These are phyloP conservation scores for Paramecium sexaurelia DNA, from an alignment of 73 alveolate genomes.

Conservation along the genomic window DNA sequence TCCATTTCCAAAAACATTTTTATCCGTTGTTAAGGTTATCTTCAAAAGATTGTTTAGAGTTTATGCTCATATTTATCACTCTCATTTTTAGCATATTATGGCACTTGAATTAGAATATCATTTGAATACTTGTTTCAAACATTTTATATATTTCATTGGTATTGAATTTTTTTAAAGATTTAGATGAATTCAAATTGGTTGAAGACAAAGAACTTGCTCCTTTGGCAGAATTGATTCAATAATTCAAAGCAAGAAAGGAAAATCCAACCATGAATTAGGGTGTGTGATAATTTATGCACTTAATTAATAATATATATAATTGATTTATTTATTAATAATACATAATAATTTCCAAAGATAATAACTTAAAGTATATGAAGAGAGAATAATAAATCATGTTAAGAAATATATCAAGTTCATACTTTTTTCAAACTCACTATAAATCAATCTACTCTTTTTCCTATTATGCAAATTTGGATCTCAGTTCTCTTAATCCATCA, in stretches of 20 bases:
- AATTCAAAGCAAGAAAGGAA: conserved; percentile 93
- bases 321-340: background rate
- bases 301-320: background rate
- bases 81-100: conserved; percentile 97
- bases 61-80: conserved; percentile 99
- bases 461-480: conserved; percentile 13
- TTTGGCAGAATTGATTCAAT: conserved; percentile 89
- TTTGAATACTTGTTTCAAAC: conserved; percentile 96
- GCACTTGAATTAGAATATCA: conserved; percentile 92
- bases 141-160: conserved; percentile 92
- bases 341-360: conserved; percentile 7
- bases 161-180: background rate
- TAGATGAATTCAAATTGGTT: conserved; percentile 92
- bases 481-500: conserved; percentile 20
- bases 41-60: conserved; percentile 99
- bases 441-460: background rate
- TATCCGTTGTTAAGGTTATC: conserved; percentile 90
- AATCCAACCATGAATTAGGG: conserved; percentile 54
- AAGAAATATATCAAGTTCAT: background rate
- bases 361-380: background rate
- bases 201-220: conserved; percentile 97
- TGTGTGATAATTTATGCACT: background rate
- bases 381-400: background rate
- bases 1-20: conserved; percentile 69
- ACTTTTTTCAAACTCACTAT: background rate